phyloP scores from a whole-genome alignment of 257 asterid species.

The Verbena officinalis region DNA sequence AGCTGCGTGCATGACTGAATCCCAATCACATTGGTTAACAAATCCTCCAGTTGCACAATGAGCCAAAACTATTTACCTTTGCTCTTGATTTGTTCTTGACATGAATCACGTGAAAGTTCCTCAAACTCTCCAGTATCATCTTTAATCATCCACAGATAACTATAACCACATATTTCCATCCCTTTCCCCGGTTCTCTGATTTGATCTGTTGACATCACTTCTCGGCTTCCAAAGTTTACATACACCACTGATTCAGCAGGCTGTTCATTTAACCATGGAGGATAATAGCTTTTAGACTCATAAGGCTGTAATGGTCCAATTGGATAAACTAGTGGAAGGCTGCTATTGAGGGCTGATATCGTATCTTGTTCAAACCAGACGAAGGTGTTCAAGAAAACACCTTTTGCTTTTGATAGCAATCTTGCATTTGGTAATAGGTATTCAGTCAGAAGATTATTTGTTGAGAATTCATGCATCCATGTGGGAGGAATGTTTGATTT shows the following conservation, averaged over 20 bases:
- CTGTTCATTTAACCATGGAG: slow-evolving; percentile 41
- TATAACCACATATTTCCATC: slow-evolving; percentile 30
- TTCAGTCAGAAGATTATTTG: slow-evolving; percentile 32
- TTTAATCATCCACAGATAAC: slow-evolving; percentile 36
- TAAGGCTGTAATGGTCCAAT: slow-evolving; percentile 40
- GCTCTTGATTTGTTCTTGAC: slow-evolving; percentile 18
- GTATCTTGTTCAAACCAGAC: slow-evolving; percentile 46
- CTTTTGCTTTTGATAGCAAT: slow-evolving; percentile 39
- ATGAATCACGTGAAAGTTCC: slow-evolving; percentile 15
- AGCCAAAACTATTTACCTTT: slow-evolving; percentile 36
- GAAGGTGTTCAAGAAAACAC: slow-evolving; percentile 44
- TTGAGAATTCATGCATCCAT: slow-evolving; percentile 33
- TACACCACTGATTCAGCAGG: slow-evolving; percentile 40
- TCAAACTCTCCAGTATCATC: slow-evolving; percentile 3
- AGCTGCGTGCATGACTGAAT: slow-evolving; percentile 50
- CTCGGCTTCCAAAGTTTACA: slow-evolving; percentile 39
- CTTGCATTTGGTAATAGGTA: slow-evolving; percentile 42
- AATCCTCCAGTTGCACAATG: slow-evolving; percentile 50
- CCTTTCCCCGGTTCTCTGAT: slow-evolving; percentile 35
- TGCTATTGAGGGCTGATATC: slow-evolving; percentile 31
- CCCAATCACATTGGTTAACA: slow-evolving; percentile 52
- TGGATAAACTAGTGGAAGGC: slow-evolving; percentile 43
- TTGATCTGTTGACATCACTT: slow-evolving; percentile 35
- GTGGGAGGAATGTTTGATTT: slow-evolving; percentile 37
- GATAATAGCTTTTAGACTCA: slow-evolving; percentile 26